Evolutionary conservation across 2,329 filamentous ascomycete genomes (phyloP).

Genomic region (Penicillium sp.): DNA sequence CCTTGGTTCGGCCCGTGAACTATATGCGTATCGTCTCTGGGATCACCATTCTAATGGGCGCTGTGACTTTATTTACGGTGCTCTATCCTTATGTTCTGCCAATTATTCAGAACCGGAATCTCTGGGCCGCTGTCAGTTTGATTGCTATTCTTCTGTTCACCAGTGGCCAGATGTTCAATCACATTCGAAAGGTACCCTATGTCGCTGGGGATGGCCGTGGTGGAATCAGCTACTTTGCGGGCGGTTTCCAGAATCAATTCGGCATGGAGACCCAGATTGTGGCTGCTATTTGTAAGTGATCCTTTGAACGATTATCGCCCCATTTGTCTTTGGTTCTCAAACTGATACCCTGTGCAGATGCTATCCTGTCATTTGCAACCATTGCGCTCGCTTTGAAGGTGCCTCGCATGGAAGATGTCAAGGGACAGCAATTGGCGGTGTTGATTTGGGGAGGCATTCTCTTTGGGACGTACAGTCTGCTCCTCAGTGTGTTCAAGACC

Average conservation of each 20-base stretch:
- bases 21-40: constrained; percentile 72
- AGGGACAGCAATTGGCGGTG: constrained; percentile 77
- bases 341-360: constrained; percentile 54
- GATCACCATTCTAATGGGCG: constrained; percentile 68
- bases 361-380: constrained; percentile 80
- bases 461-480: constrained; percentile 85
- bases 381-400: constrained; percentile 92
- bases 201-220: constrained; percentile 81
- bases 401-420: constrained; percentile 77
- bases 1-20: constrained; percentile 82
- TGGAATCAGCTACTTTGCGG: constrained; percentile 85
- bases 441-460: constrained; percentile 76
- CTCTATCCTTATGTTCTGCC: constrained; percentile 78
- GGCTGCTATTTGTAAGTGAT: constrained; percentile 81
- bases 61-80: constrained; percentile 67
- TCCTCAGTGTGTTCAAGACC: constrained; percentile 87
- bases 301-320: background rate
- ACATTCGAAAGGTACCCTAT: constrained; percentile 94
- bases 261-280: constrained; percentile 95
- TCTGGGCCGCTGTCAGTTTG: constrained; percentile 89
- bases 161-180: constrained; percentile 98
- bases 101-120: constrained; percentile 81
- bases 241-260: constrained; percentile 89
- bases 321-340: background rate
- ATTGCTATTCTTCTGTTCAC: constrained; percentile 90